phyloP scores from a whole-genome alignment of 2,329 filamentous ascomycete genomes.

The Penicillium capsulatum region DNA sequence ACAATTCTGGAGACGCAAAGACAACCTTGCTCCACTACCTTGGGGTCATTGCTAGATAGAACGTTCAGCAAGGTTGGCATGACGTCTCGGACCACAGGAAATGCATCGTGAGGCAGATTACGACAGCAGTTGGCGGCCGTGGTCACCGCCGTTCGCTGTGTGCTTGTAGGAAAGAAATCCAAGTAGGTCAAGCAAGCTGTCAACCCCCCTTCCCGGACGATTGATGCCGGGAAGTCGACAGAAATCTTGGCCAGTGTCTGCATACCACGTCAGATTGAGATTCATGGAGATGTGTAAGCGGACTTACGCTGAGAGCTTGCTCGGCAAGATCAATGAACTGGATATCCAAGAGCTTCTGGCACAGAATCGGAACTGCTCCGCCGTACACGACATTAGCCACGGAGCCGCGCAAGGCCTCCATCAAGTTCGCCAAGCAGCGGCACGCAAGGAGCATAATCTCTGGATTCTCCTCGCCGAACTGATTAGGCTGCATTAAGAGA shows the following conservation, averaged over 20 bases:
- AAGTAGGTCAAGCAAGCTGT: conserved; percentile 94
- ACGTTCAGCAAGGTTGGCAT: conserved; percentile 95
- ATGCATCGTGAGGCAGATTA: conserved; percentile 91
- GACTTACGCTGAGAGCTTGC: conserved; percentile 75
- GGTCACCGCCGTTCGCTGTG: conserved; percentile 91
- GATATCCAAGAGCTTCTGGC: conserved; percentile 91
- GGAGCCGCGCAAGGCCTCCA: conserved; percentile 91
- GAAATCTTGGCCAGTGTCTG: conserved; percentile 94
- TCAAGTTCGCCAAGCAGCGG: conserved; percentile 90
- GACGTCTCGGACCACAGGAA: conserved; percentile 83
- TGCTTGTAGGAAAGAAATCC: conserved; percentile 96
- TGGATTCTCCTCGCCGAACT: conserved; percentile 82
- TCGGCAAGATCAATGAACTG: conserved; percentile 96
- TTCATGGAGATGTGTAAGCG: too few species aligned
- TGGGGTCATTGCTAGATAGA: conserved; percentile 85
- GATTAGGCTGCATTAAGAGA: conserved; percentile 82
- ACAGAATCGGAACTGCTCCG: conserved; percentile 90
- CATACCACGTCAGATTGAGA: too few species aligned
- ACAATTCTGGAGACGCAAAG: conserved; percentile 93
- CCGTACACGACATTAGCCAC: conserved; percentile 96
- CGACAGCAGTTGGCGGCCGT: conserved; percentile 98
- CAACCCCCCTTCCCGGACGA: conserved; percentile 90
- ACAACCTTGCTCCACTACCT: conserved; percentile 94
- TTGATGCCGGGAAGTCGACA: conserved; percentile 87
- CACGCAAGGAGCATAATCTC: conserved; percentile 97